These are phyloP conservation scores for Backusella circina DNA, from an alignment of 192 early-diverging fungal genomes.

Conservation along the genomic window DNA sequence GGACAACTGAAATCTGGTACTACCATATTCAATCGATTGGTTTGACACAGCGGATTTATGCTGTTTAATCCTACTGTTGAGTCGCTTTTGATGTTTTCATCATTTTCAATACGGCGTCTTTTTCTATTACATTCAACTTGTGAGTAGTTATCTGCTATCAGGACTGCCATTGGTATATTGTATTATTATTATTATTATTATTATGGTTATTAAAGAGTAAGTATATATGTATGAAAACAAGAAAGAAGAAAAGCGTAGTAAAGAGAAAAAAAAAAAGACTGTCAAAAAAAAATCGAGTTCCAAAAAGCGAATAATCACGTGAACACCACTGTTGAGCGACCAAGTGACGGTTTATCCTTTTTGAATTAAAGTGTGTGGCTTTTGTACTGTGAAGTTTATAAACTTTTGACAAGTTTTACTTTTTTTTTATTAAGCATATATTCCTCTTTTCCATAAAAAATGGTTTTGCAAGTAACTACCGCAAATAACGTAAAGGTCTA, in stretches of 20 bases:
- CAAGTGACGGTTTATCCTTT: slow-evolving; percentile 4
- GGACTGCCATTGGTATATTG: not conserved
- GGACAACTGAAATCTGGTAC: slow-evolving; percentile 21
- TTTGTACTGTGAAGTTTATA: not conserved
- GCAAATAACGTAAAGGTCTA: slow-evolving; percentile 95
- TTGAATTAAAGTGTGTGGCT: not conserved
- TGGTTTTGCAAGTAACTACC: slow-evolving; percentile 79
- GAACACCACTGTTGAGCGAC: not conserved
- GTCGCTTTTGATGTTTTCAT: not conserved
- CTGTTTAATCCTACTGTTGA: not conserved
- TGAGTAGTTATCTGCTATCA: not conserved
- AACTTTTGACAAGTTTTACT: not conserved
- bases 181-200: no score
- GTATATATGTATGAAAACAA: not conserved
- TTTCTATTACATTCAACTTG: not conserved
- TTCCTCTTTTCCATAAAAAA: slow-evolving; percentile 13
- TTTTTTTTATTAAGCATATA: not conserved
- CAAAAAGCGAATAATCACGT: not conserved
- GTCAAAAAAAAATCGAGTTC: not conserved
- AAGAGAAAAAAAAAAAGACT: not conserved
- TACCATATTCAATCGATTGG: not conserved
- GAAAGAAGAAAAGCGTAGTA: not conserved
- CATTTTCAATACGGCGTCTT: slow-evolving; percentile 5
- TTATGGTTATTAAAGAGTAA: not conserved
- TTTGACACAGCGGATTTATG: slow-evolving; percentile 12